Conservation (phyloP, 2,329 filamentous ascomycete genomes). For the Aureobasidium sp. region DNA sequence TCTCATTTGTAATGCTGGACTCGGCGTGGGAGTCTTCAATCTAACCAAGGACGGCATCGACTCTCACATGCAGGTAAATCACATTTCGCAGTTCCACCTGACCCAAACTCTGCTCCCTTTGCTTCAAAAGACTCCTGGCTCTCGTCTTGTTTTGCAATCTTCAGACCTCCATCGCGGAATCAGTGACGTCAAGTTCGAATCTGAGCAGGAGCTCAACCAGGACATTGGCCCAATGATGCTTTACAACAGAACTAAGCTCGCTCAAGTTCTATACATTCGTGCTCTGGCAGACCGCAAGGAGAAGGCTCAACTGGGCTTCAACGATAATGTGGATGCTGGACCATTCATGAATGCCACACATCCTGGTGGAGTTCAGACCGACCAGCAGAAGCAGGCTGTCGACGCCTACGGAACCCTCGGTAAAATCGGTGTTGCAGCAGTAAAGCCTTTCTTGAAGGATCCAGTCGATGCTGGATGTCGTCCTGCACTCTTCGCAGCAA, state of each 20-base stretch:
- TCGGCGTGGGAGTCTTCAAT: conserved; percentile 44
- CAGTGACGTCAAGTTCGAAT: conserved; percentile 35
- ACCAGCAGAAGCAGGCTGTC: conserved; percentile 43
- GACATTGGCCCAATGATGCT: conserved; percentile 43
- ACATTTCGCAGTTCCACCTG: conserved; percentile 45
- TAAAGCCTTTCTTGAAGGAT: conserved; percentile 45
- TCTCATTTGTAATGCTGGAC: conserved; percentile 44
- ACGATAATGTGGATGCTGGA: conserved; percentile 18
- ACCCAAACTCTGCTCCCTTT: conserved; percentile 41
- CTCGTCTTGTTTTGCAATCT: conserved; percentile 44
- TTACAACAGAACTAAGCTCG: conserved; percentile 47
- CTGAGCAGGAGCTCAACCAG: conserved; percentile 42
- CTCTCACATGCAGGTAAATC: conserved; percentile 46
- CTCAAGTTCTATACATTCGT: conserved; percentile 41
- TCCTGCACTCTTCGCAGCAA: conserved; percentile 43
- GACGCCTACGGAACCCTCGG: conserved; percentile 45
- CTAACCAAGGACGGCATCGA: conserved; percentile 47
- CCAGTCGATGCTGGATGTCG: conserved; percentile 43
- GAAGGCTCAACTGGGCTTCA: conserved; percentile 31
- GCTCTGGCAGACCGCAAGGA: conserved; percentile 36
- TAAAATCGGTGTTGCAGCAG: conserved; percentile 38
- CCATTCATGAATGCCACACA: conserved; percentile 46
- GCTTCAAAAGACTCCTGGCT: conserved; percentile 39
- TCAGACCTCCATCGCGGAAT: conserved; percentile 44
- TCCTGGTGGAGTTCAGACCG: conserved; percentile 43